Evolutionary conservation across 306 rosid species (phyloP), one percentile per base, ranked within the genome.

Genomic region (Trifolium fragiferum): DNA sequence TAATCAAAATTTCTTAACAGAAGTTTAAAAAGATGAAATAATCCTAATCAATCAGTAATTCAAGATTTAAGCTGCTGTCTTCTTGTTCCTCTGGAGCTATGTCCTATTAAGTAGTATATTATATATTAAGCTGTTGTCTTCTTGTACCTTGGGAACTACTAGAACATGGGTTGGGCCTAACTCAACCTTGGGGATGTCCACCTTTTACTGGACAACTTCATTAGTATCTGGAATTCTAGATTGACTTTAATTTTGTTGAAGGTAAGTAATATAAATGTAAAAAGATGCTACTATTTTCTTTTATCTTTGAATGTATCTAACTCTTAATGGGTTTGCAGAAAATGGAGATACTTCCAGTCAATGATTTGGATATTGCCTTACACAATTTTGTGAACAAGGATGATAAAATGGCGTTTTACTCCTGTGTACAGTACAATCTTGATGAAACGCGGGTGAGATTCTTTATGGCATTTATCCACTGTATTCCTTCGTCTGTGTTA

Each of bases 261-360:
- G 76, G 55, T 49, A 66, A 74, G 72, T 44, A 72, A 80, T 23
- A 16, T 63, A 14, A 76, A 16, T 59, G 37, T 68, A 41, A 58
- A 74, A 44, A 59, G 25, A 38, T 47, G 4, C 9, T 25, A 14
- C 62, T 55, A 62, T 73, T 40, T 71, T 14, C 30, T 53, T 75
- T 70, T 54, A 27, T 83, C 23, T 65, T 15, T 77, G 18, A 23
- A 47, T 49, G 35, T 59, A 57, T 74, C 72, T 82, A 33, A 47
- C 57, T 32, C 35, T 14, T 68, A 10, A 25, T 78, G 74, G 35
- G 76, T 79, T 58, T 81, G 79, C 93, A 94, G 98, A 94, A 94
- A 91, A 94, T 92, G 97, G 98, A 94, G 91, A 90, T 94, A 82
- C 92, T 94, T 80, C 97, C 98, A 2, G 97, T 94, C 84, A 90